These are phyloP conservation scores for Ascoidea rubescens DNA, from an alignment of 805 yeast genomes.

Conservation along the genomic window DNA sequence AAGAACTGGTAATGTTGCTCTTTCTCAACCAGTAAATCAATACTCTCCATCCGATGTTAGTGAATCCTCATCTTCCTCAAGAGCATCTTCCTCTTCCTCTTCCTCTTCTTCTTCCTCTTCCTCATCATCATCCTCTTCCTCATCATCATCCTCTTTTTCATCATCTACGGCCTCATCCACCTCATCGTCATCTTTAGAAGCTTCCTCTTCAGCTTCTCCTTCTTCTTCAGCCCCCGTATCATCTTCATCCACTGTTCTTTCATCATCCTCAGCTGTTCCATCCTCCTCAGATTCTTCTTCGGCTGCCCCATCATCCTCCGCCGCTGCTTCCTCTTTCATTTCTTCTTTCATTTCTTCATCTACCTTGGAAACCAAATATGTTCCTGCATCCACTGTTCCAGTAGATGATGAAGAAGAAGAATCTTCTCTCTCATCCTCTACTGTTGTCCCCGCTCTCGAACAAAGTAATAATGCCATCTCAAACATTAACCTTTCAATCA, in stretches of 20 bases:
- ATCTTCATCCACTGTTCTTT: constrained; percentile 7
- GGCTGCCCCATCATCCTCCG: too few relatives aligned
- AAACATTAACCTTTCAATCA: background rate
- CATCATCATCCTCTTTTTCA: background rate
- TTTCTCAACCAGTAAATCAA: background rate
- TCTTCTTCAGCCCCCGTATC: constrained; percentile 14
- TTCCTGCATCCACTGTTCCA: too few relatives aligned
- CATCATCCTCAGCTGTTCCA: constrained; percentile 9
- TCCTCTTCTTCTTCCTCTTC: background rate
- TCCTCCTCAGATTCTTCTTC: constrained; percentile 11
- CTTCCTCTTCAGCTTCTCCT: background rate
- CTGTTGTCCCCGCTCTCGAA: background rate
- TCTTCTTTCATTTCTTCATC: too few relatives aligned
- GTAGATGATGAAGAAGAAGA: background rate
- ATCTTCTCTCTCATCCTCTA: background rate
- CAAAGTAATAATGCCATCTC: background rate
- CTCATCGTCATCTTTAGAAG: background rate
- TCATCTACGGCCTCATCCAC: background rate
- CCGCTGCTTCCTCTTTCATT: too few relatives aligned
- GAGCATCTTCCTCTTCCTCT: background rate
- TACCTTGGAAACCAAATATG: too few relatives aligned
- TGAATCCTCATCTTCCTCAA: background rate
- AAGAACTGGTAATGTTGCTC: background rate
- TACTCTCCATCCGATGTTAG: background rate
- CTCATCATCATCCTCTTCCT: background rate